Base-by-base conservation (phyloP, 257 asterid genomes). In the Solanum lignicaule region DNA sequence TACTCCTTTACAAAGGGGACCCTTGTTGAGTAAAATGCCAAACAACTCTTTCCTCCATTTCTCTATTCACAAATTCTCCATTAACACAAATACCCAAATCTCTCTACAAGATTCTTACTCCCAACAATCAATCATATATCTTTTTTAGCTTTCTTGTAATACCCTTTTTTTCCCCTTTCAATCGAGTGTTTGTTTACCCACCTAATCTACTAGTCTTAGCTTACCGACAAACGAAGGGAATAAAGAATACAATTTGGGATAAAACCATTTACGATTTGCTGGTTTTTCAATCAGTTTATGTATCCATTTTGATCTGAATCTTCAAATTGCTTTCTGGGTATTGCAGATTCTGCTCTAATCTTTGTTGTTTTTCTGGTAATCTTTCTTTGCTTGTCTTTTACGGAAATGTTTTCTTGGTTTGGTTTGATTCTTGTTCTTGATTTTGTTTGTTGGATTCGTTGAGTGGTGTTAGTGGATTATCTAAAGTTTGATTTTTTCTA, bases 241-340 rank as follows among this genome's bases (percentile, higher is more conserved):
- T 73, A 35, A 33, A 65, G 15, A 66, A 33, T n/a, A 39, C 60
- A 76, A 76, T 76, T 25, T 35, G 43, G 25, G 27, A 33, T 71
- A 31, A 71, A 29, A 69, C 76, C 76, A 71, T 31, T 71, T 32
- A 23, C 25, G 78, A 71, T 71, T 71, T 75, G 2, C 83, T 36
- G 32, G 15, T 23, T 36, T 74, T 11, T 75, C 55, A 21, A 75
- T 75, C 21, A 75, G 83, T 75, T 23, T 75, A 4, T 75, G n/a
- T 41, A 41, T 78, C 84, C 62, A 78, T 25, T 65, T 85, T 85
- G 87, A 85, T 85, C 82, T 85, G 65, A 85, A 39, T 62, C 87
- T 31, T 66, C 14, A 36, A 79, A 25, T 43, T 43, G 5, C 62
- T 78, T n/a, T 41, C 35, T 78, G 87, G 87, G 48, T 65, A 65